Percentiles rank a stretch among this genome's conserved stretches.
These are phyloP conservation scores for Aphanomyces invadans DNA, from an alignment of 352 stramenopile genomes.

Conservation along the genomic window DNA sequence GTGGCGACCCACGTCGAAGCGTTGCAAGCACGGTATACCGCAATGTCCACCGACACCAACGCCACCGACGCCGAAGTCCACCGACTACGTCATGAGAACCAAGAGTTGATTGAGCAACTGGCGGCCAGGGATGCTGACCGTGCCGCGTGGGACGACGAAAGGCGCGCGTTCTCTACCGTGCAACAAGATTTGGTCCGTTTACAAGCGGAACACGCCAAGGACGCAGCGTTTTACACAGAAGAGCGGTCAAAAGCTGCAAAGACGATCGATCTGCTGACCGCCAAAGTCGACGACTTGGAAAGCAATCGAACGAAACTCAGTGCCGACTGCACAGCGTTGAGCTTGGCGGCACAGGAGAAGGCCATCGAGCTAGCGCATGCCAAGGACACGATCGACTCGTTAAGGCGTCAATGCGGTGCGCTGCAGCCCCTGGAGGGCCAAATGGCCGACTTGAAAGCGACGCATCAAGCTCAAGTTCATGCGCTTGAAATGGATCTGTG, in stretches of 20 bases:
- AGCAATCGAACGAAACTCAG: not conserved
- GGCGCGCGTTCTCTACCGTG: constrained; percentile 36
- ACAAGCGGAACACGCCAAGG: constrained; percentile 8
- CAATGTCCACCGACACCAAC: not conserved
- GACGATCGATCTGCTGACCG: not conserved
- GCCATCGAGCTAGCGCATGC: constrained; percentile 24
- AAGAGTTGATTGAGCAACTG: constrained; percentile 33
- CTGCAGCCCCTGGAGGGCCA: constrained; percentile 48
- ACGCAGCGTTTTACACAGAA: not conserved
- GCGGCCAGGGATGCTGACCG: constrained; percentile 29
- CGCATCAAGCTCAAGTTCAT: constrained; percentile 27
- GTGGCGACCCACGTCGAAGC: constrained; percentile 27
- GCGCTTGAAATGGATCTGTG: constrained; percentile 45
- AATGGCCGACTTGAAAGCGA: constrained; percentile 30
- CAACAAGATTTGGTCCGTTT: constrained; percentile 26
- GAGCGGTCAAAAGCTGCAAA: not conserved
- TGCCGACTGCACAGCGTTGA: constrained; percentile 21
- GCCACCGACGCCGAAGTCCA: constrained; percentile 8
- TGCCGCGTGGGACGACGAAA: constrained; percentile 34
- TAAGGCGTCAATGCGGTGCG: constrained; percentile 29
- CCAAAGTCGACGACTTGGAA: not conserved
- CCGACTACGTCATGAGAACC: constrained; percentile 33
- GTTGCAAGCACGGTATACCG: not conserved
- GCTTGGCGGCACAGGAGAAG: constrained; percentile 43
- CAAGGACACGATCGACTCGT: constrained; percentile 42